These are phyloP conservation scores for Irpex rosettiformis DNA, from an alignment of 1,284 basidiomycete species.

Conservation along the genomic window DNA sequence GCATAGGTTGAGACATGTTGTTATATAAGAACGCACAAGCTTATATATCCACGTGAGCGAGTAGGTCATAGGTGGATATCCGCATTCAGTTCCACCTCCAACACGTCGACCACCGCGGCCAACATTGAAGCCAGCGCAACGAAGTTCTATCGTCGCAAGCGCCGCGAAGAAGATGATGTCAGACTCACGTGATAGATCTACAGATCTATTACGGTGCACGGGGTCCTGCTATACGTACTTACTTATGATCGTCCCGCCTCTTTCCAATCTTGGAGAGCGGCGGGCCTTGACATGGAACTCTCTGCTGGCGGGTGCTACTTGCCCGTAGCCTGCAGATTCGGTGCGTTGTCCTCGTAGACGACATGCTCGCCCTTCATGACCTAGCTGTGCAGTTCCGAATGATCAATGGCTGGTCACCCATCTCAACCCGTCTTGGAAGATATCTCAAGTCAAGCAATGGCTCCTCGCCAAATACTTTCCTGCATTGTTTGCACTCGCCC, in stretches of 20 bases:
- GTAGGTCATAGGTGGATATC: not conserved
- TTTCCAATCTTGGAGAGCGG: not conserved
- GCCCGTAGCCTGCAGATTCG: conserved; percentile 49
- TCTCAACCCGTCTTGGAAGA: conserved; percentile 52
- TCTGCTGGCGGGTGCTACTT: conserved; percentile 12
- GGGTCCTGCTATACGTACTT: not conserved
- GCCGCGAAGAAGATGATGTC: not conserved
- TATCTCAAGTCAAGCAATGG: conserved; percentile 58
- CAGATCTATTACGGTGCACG: not conserved
- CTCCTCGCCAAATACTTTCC: conserved; percentile 55
- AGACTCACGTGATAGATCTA: not conserved
- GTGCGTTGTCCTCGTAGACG: conserved; percentile 32
- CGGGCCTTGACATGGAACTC: conserved; percentile 15
- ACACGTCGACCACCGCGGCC: not conserved
- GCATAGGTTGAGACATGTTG: not conserved
- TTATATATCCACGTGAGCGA: not conserved
- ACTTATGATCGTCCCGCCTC: conserved; percentile 1
- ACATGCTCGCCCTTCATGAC: not conserved
- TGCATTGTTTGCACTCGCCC: conserved; percentile 24
- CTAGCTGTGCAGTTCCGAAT: conserved; percentile 45
- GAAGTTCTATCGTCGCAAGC: too few species aligned
- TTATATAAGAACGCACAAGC: not conserved
- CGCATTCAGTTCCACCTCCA: not conserved
- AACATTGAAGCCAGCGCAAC: not conserved
- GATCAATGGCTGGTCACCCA: conserved; percentile 74